Evolutionary conservation across 768 basidiomycete species (phyloP).

Genomic region (Podaxis sp.): DNA sequence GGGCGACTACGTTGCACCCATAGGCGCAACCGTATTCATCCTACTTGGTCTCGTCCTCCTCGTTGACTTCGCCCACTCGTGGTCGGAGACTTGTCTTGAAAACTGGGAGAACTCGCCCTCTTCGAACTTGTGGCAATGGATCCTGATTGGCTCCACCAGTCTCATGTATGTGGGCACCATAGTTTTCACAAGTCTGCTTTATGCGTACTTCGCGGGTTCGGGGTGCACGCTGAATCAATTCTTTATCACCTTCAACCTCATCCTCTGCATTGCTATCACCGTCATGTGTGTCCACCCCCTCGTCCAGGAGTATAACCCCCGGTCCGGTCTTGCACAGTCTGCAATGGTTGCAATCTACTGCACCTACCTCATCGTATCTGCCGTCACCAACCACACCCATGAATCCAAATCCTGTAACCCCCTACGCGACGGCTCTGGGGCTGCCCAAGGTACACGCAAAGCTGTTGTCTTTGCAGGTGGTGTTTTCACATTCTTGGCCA

Average conservation of each 20-base stretch:
- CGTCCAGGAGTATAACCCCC: slow-evolving; percentile 90
- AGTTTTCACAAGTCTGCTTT: slow-evolving; percentile 83
- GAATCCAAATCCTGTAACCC: slow-evolving; percentile 79
- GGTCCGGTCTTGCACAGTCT: slow-evolving; percentile 91
- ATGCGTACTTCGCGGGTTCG: slow-evolving; percentile 84
- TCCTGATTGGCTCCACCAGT: slow-evolving; percentile 90
- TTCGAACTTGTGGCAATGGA: slow-evolving; percentile 94
- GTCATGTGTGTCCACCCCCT: slow-evolving; percentile 77
- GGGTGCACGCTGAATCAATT: slow-evolving; percentile 93
- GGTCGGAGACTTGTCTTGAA: slow-evolving; percentile 95
- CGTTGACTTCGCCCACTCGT: slow-evolving; percentile 97
- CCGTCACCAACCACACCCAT: slow-evolving; percentile 89
- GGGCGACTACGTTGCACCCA: slow-evolving; percentile 88
- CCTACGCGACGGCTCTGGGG: slow-evolving; percentile 48
- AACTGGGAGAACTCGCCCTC: slow-evolving; percentile 80
- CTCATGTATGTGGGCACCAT: slow-evolving; percentile 81
- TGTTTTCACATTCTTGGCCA: slow-evolving; percentile 94
- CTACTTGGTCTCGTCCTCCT: slow-evolving; percentile 95
- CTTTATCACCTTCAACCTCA: slow-evolving; percentile 94
- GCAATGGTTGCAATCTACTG: slow-evolving; percentile 98
- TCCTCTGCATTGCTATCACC: slow-evolving; percentile 74
- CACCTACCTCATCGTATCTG: slow-evolving; percentile 92
- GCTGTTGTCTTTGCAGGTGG: slow-evolving; percentile 90
- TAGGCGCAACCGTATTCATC: slow-evolving; percentile 94
- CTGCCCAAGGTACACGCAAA: slow-evolving; percentile 58